Evolutionary conservation across 306 rosid species (phyloP), one percentile per base, ranked within the genome.

Genomic region (Senna tora): DNA sequence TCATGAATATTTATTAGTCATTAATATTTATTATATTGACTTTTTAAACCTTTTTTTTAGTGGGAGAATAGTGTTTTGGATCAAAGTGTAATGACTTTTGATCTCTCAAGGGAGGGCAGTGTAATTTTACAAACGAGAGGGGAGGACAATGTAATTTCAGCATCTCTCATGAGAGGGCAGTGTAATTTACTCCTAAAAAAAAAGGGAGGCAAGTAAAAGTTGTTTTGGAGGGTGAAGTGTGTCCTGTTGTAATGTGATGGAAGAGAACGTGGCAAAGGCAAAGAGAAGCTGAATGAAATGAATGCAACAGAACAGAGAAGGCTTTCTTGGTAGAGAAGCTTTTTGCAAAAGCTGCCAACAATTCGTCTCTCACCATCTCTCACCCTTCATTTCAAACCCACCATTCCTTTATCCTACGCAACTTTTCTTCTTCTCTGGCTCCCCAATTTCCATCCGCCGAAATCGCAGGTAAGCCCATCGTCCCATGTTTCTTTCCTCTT

Each of bases 401-500:
- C 67, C 53, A 20, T 53, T 55, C 54, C 41, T 10, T 51, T 16
- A 58, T 19, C 50, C 19, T 7, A 30, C 45, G 50, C 65, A 65
- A 69, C 39, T 49, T 49, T 50, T 62, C 66, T 49, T 38, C 77
- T 53, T 79, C 76, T 65, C 80, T 83, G 87, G 92, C 68, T 86
- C 72, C 71, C 69, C 83, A 72, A 65, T 25, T 61, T 78, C 49
- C 61, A 2, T 61, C 80, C 42, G 73, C 88, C 90, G 96, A 86
- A 80, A 84, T 81, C 81, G 52, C 72, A 86, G 88, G 90, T 90
- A 63, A 63, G 62, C 96, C 96, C 81, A 22, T 86, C 90, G 47
- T 80, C 19, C 80, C 60, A 58, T 70, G 19, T 65, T 74, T 70
- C 41, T 85, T 47, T 56, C 47, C 79, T 80, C 63, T 52, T 47